Evolutionary conservation across 148 eudicot genomes (phyloP).

Genomic region (Polygonum aviculare): DNA sequence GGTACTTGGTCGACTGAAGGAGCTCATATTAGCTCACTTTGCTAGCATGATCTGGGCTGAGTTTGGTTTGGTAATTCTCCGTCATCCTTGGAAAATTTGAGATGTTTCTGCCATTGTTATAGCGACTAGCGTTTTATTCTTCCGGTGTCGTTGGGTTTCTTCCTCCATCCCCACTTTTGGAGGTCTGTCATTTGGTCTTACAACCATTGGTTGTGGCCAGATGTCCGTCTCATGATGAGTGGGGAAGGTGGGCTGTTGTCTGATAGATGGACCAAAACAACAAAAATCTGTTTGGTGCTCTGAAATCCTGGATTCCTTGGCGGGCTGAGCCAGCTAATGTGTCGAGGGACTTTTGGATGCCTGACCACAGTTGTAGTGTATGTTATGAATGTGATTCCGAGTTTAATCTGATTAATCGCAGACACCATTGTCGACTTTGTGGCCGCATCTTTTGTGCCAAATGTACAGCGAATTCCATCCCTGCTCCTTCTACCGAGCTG

Average conservation of each 20-base stretch:
- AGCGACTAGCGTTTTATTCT: slow-evolving; percentile 3
- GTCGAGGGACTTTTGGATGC: slow-evolving; percentile 98
- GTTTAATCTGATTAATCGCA: slow-evolving; percentile 76
- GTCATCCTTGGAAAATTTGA: slow-evolving; percentile 4
- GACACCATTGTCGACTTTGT: slow-evolving; percentile 92
- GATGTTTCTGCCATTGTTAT: slow-evolving; percentile 10
- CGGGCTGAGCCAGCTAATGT: slow-evolving; percentile 52
- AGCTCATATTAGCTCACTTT: background rate
- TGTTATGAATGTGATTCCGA: slow-evolving; percentile 90
- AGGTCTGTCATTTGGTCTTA: slow-evolving; percentile 18
- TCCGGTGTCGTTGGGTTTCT: slow-evolving; percentile 9
- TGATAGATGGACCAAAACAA: slow-evolving; percentile 54
- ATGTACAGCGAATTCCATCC: slow-evolving; percentile 82
- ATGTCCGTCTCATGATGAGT: slow-evolving; percentile 70
- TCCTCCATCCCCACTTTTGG: slow-evolving; percentile 21
- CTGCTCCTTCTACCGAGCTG: slow-evolving; percentile 32
- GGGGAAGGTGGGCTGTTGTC: slow-evolving; percentile 36
- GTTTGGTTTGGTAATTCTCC: background rate
- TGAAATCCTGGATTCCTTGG: slow-evolving; percentile 80
- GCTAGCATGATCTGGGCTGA: background rate
- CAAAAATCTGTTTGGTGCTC: slow-evolving; percentile 33
- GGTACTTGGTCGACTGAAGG: background rate
- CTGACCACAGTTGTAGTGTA: slow-evolving; percentile 83
- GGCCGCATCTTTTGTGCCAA: slow-evolving; percentile 85
- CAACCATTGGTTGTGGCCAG: slow-evolving; percentile 41